Evolutionary conservation across 148 eudicot genomes (phyloP), one percentile per base, ranked within the genome.

Genomic region (Selenicereus undatus): DNA sequence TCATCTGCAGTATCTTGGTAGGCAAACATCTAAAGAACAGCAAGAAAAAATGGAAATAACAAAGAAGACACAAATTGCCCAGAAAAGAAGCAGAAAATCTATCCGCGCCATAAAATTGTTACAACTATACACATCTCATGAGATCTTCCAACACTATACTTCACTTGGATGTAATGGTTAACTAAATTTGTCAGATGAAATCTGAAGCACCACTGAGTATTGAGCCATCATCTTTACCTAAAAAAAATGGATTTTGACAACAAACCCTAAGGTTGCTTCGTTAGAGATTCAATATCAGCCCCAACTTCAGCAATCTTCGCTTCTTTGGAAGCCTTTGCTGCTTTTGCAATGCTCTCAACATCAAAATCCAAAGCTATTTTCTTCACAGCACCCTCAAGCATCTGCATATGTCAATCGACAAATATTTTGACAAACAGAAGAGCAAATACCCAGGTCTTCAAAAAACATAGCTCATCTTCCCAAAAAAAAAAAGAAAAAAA

Each of bases 341-440:
- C 82, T 83, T 89, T 91, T 58, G 98, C 99, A 79, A 94, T 89
- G 81, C 76, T 91, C 80, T 79, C 91, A 8, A 96, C 93, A 54
- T 93, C 98, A 76, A 96, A 92, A 84, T 94, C 97, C 87, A 93
- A n/a, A 22, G 99, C 97, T 64, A 89, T 83, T 83, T 84, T 89
- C 85, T 84, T 89, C 73, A 93, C 95, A 35, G 86, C 75, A 48
- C 97, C 99, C 51, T 96, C 95, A n/a, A 91, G 89, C 99, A 96
- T 96, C 98, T 96, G 83, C 76, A 51, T 71, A 12, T 66, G 29
- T 39, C 11, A 2, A 32, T 76, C 36, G 24, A 65, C 74, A 68
- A 45, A 2, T 2, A 52, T 18, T 3, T 20, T 56, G 21, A 43
- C 54, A 74, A 17, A n/a, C 58, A 74, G 22, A 4, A 36, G 39